Evolutionary conservation across 768 basidiomycete genomes (phyloP).

Genomic region (Termitomyces sp.): DNA sequence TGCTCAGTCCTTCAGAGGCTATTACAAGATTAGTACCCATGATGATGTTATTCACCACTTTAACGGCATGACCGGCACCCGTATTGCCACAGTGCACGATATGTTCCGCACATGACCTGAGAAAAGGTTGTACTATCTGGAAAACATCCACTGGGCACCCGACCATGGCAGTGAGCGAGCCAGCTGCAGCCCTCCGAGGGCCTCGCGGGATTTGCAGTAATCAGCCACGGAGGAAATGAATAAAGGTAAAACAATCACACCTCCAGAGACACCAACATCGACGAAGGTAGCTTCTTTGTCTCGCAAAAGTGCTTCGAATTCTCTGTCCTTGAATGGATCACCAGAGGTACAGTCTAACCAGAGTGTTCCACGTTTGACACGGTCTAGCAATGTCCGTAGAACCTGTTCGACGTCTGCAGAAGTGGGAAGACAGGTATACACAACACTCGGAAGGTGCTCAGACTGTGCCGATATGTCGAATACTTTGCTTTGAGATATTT

Average conservation of each 20-base stretch:
- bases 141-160: constrained; percentile 4
- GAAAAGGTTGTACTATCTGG: not conserved
- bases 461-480: not conserved
- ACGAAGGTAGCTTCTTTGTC: not conserved
- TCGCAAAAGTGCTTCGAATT: not conserved
- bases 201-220: not conserved
- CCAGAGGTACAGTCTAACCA: constrained; percentile 11
- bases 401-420: constrained; percentile 6
- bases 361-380: constrained; percentile 1
- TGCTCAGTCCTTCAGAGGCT: constrained; percentile 7
- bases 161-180: constrained; percentile 8
- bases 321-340: constrained; percentile 1
- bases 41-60: constrained; percentile 10
- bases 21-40: constrained; percentile 4
- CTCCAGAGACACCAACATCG: constrained; percentile 6
- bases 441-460: constrained; percentile 1
- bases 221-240: not conserved
- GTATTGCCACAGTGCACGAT: constrained; percentile 7
- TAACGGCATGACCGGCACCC: constrained; percentile 8
- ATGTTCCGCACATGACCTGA: not conserved
- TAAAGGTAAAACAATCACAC: not conserved
- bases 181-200: constrained; percentile 6
- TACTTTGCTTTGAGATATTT: constrained; percentile 2
- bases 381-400: not conserved
- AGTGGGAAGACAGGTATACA: constrained; percentile 9